A percentile compares a stretch with the other conserved stretches of the same genome.
phyloP scores from a whole-genome alignment of 192 early-diverging fungal genomes.

The Rhizoclosmatium globosum region DNA sequence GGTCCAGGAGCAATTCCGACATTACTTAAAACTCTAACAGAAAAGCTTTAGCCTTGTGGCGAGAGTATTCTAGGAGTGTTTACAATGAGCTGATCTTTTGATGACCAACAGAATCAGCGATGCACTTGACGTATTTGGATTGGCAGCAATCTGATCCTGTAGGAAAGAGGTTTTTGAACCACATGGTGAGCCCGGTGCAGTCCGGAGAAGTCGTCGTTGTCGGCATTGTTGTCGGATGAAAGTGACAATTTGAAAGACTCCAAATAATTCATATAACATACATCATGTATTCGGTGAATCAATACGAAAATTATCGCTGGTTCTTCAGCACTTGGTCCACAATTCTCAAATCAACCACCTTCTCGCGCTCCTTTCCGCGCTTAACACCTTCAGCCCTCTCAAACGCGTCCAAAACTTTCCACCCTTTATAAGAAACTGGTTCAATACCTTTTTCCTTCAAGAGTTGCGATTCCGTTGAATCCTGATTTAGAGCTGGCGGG shows the following conservation, averaged over 20 bases:
- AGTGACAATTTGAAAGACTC: too few species aligned
- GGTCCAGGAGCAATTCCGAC: not conserved
- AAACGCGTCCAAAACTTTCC: constrained; percentile 81
- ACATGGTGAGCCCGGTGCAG: not conserved
- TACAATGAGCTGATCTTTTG: not conserved
- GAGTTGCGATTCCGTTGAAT: constrained; percentile 25
- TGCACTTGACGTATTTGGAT: not conserved
- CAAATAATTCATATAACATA: too few species aligned
- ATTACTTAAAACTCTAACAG: not conserved
- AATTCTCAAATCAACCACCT: constrained; percentile 54
- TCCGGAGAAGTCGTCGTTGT: not conserved
- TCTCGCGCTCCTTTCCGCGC: constrained; percentile 85
- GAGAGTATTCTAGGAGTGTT: not conserved
- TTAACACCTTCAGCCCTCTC: constrained; percentile 72
- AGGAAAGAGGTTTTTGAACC: not conserved
- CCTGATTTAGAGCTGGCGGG: constrained; percentile 66
- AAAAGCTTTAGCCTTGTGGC: not conserved
- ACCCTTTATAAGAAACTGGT: constrained; percentile 75
- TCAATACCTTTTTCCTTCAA: constrained; percentile 21
- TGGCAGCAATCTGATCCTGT: not conserved
- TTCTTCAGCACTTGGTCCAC: not conserved
- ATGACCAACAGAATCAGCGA: not conserved
- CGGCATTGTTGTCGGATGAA: too few species aligned
- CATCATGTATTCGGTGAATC: too few species aligned
- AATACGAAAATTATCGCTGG: not conserved